Conservation (phyloP, 208 protist genomes). For the Endotrypanum monterogeii region DNA sequence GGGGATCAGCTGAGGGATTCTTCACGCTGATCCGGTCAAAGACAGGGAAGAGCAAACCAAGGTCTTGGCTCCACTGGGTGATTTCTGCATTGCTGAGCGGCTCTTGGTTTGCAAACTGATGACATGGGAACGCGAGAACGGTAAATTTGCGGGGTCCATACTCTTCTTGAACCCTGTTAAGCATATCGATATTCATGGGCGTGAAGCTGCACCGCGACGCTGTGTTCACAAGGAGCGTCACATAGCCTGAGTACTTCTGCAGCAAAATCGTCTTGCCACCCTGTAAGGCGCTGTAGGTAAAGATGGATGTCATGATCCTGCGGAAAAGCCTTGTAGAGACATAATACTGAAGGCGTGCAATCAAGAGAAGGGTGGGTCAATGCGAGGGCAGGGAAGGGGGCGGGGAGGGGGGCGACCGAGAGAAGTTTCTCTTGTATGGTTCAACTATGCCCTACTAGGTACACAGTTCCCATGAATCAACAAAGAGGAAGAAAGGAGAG, state of each 20-base stretch:
- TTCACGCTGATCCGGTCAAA: slow-evolving; percentile 71
- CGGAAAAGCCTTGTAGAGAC: not conserved
- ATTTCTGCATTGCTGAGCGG: slow-evolving; percentile 48
- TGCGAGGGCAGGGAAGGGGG: not conserved
- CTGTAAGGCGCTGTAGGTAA: slow-evolving; percentile 32
- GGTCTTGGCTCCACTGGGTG: slow-evolving; percentile 30
- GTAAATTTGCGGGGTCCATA: slow-evolving; percentile 40
- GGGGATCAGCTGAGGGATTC: slow-evolving; percentile 42
- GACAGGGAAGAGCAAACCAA: slow-evolving; percentile 44
- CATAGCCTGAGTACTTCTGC: slow-evolving; percentile 42
- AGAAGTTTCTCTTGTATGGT: not conserved
- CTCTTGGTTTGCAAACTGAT: slow-evolving; percentile 74
- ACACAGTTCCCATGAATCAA: not conserved
- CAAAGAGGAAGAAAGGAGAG: not conserved
- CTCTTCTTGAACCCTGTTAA: slow-evolving; percentile 45
- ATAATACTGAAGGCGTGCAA: not conserved
- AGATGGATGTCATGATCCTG: slow-evolving; percentile 23
- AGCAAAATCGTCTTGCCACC: slow-evolving; percentile 42
- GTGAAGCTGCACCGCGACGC: slow-evolving; percentile 69
- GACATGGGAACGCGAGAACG: slow-evolving; percentile 64
- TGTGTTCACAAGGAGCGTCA: slow-evolving; percentile 65
- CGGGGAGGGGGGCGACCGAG: not conserved
- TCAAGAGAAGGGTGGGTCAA: not conserved
- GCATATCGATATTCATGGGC: slow-evolving; percentile 38
- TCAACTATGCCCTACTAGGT: not conserved